Evolutionary conservation across 352 stramenopile genomes (phyloP).

Genomic region (Pythium myriotylum): DNA sequence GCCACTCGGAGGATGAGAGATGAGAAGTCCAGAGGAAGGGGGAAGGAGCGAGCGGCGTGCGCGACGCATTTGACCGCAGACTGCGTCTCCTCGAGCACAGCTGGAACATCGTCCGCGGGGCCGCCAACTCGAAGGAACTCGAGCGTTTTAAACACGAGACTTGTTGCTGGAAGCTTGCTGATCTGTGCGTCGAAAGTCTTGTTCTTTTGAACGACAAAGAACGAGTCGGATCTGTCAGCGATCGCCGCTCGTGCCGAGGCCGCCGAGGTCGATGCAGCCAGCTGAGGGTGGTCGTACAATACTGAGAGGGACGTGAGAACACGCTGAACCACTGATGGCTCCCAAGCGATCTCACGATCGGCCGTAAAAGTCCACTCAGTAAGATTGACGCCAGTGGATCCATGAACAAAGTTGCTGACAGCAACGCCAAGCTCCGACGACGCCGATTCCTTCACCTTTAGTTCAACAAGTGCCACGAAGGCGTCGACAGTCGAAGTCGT

Average conservation of each 20-base stretch:
- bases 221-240: slow-evolving; percentile 7
- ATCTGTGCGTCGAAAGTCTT: slow-evolving; percentile 24
- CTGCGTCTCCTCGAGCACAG: neutral
- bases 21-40: slow-evolving; percentile 16
- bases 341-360: slow-evolving; percentile 9
- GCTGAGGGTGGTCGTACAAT: neutral
- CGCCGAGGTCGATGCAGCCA: neutral
- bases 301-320: neutral
- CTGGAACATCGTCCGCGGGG: neutral
- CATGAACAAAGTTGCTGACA: slow-evolving; percentile 11
- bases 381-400: neutral
- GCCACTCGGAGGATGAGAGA: slow-evolving; percentile 3
- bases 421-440: neutral
- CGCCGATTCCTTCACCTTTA: neutral
- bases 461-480: neutral
- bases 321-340: slow-evolving; percentile 1
- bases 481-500: neutral
- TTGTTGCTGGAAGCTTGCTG: slow-evolving; percentile 12
- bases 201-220: slow-evolving; percentile 22
- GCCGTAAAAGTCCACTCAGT: neutral
- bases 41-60: neutral
- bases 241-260: neutral
- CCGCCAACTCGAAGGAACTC: slow-evolving; percentile 10
- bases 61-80: slow-evolving; percentile 9
- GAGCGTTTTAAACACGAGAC: slow-evolving; percentile 19